These are phyloP conservation scores for Pinus tabuliformis DNA, from an alignment of 75 land plant species.

Conservation along the genomic window DNA sequence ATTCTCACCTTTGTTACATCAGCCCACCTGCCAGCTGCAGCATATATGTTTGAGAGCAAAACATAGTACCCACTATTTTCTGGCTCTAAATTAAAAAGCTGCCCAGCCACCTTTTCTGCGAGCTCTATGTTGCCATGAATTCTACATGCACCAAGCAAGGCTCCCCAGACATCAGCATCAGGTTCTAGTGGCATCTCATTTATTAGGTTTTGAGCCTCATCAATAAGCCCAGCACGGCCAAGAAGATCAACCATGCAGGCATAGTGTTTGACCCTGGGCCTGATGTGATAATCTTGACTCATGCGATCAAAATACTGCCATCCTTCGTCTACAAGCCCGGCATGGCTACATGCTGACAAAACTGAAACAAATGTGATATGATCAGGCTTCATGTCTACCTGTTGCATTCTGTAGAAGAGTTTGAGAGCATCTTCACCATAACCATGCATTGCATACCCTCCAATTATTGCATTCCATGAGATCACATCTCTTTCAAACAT, in stretches of 20 bases:
- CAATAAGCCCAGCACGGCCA: constrained; percentile 19
- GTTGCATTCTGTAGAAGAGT: constrained; percentile 12
- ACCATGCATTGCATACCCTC: constrained; percentile 14
- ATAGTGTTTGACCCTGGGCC: constrained; percentile 9
- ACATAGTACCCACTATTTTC: constrained; percentile 13
- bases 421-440: constrained; percentile 12
- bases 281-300: not conserved
- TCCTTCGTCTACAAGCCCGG: constrained; percentile 24
- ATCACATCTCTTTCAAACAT: constrained; percentile 4
- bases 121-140: constrained; percentile 7
- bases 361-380: constrained; percentile 15
- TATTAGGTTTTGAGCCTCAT: constrained; percentile 12
- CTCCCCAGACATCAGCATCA: constrained; percentile 14
- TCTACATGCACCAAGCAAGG: constrained; percentile 25
- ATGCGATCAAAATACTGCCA: constrained; percentile 8
- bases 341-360: constrained; percentile 23
- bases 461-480: constrained; percentile 20
- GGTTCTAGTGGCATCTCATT: constrained; percentile 22
- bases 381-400: constrained; percentile 12
- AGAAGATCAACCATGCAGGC: constrained; percentile 27
- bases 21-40: constrained; percentile 20
- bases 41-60: constrained; percentile 19
- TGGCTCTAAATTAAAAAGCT: constrained; percentile 14
- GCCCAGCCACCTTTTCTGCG: constrained; percentile 9
- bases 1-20: constrained; percentile 13